Base-by-base conservation (phyloP, 805 yeast species). In the Candida hispaniensis region DNA sequence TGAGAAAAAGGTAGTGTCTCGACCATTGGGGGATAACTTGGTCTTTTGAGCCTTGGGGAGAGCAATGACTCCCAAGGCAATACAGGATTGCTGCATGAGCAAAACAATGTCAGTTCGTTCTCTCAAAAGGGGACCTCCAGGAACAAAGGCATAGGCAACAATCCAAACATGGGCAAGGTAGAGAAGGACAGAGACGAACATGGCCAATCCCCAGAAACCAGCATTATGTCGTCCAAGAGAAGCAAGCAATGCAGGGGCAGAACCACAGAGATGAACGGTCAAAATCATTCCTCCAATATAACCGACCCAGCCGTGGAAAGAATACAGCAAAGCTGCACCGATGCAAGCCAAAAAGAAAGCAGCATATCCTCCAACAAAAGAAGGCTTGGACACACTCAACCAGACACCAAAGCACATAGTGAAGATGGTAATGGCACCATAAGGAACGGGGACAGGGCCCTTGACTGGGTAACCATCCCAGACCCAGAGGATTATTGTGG, bases 131-230 rank as follows among this genome's bases (percentile, higher is more conserved):
- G 78, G 76, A 6, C 98, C 98, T 41, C 82, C 86, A 7, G 98
- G 98, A 29, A 91, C 98, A 60, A 91, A 91, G 0, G 98, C 97
- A 56, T 91, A 91, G 0, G 98, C 98, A 28, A 91, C 97, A 26
- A 79, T 77, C 97, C 97, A 88, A 33, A 88, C 93, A 55, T 85
- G 88, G 4, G 79, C 93, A 42, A 91, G 64, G 15, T 77, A 65
- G 21, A 81, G 52, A 4, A 78, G 30, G 34, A 75, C 61, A 47
- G 75, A 72, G 1, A 73, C 54, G 14, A 66, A 47, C 38, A 51
- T 47, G 5, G 54, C 68, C 3, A 54, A 15, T n/a, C 64, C 66
- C 45, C 60, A 63, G 4, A 56, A 26, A 2, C 77, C 75, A 15
- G 80, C 72, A 40, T 68, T 59, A 52, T 69, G 67, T 10, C 69